A percentile compares a stretch with the other conserved stretches of the same genome.
Conservation (phyloP, 371 early-diverging fungal genomes). For the Parasitella parasitica region DNA sequence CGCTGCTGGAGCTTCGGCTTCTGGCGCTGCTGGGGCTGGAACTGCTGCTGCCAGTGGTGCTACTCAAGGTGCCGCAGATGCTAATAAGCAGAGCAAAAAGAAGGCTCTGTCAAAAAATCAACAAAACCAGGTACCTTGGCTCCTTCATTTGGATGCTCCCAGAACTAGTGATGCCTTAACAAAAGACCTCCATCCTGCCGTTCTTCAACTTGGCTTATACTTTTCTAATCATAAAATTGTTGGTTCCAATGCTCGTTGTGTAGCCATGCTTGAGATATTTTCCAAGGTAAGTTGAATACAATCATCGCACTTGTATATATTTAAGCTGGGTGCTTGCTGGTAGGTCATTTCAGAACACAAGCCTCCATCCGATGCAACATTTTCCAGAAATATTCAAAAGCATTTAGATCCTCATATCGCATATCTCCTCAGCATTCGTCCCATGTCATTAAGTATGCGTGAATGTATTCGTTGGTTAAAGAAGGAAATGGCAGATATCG, state of each 20-base stretch:
- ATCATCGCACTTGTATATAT: background rate
- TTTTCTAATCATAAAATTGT: conserved; percentile 83
- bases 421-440: conserved; percentile 77
- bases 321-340: background rate
- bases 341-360: conserved; percentile 90
- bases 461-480: conserved; percentile 93
- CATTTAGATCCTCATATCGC: conserved; percentile 89
- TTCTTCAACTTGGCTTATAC: conserved; percentile 82
- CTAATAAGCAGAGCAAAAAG: conserved; percentile 37
- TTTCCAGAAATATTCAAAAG: conserved; percentile 82
- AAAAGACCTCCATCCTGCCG: conserved; percentile 85
- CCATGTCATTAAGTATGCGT: conserved; percentile 94
- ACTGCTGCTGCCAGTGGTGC: conserved; percentile 11
- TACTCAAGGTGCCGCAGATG: conserved; percentile 16
- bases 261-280: conserved; percentile 83
- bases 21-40: conserved; percentile 1
- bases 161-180: conserved; percentile 50
- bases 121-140: conserved; percentile 62
- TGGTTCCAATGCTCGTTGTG: conserved; percentile 90
- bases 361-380: conserved; percentile 81
- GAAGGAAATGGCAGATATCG: conserved; percentile 73
- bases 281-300: conserved; percentile 62
- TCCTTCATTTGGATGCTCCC: conserved; percentile 68
- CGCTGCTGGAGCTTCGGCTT: conserved; percentile 15
- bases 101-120: conserved; percentile 32